A percentile compares a stretch with the other conserved stretches of the same genome.
phyloP scores from a whole-genome alignment of 805 yeast genomes.

The Metschnikowia henanensis region DNA sequence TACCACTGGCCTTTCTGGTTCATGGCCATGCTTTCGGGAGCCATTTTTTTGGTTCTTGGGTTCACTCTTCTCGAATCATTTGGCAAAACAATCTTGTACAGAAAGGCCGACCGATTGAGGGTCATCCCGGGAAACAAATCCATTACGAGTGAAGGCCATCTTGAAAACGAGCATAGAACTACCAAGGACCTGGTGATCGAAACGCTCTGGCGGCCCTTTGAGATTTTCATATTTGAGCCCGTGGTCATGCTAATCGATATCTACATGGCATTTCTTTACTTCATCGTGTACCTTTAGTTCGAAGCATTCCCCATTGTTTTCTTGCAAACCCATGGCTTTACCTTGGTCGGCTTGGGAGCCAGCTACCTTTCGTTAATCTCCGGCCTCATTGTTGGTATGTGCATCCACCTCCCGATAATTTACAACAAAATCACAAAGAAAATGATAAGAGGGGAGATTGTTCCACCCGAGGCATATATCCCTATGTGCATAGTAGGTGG shows the following conservation, averaged over 20 bases:
- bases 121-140: slow-evolving; percentile 11
- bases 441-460: slow-evolving; percentile 3
- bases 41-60: slow-evolving; percentile 5
- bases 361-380: slow-evolving; percentile 10
- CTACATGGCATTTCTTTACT: slow-evolving; percentile 14
- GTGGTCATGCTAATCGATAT: slow-evolving; percentile 15
- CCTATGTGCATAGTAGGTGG: slow-evolving; percentile 12
- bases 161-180: slow-evolving; percentile 7
- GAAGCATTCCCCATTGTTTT: slow-evolving; percentile 17
- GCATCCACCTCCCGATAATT: slow-evolving; percentile 9
- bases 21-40: slow-evolving; percentile 11
- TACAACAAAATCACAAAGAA: slow-evolving; percentile 7
- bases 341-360: slow-evolving; percentile 13
- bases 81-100: slow-evolving; percentile 12
- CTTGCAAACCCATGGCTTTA: slow-evolving; percentile 9
- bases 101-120: slow-evolving; percentile 15
- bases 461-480: slow-evolving; percentile 12
- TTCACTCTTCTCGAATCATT: slow-evolving; percentile 13
- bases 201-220: slow-evolving; percentile 14
- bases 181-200: slow-evolving; percentile 4
- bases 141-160: slow-evolving; percentile 12
- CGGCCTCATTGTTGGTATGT: slow-evolving; percentile 10
- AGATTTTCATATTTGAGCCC: slow-evolving; percentile 12
- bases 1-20: slow-evolving; percentile 18
- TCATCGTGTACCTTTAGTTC: slow-evolving; percentile 16